Conservation (phyloP, 768 basidiomycete genomes). For the Tylopilus intermedius region DNA sequence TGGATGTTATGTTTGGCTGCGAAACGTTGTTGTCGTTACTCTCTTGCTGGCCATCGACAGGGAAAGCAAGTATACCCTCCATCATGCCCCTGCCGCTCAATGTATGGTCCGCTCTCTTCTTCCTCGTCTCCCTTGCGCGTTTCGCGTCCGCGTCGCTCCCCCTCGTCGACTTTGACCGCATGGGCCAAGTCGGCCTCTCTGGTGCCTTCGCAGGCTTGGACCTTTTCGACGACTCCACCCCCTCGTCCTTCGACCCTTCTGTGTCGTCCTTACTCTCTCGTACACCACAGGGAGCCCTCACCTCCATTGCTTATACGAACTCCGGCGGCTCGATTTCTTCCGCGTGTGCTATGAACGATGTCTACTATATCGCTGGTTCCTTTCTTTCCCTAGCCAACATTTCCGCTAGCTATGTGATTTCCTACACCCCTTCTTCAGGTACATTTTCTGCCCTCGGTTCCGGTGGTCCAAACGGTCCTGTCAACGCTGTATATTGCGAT, state of each 20-base stretch:
- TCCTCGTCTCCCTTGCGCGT: constrained; percentile 14
- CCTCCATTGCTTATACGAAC: constrained; percentile 72
- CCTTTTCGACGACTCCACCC: constrained; percentile 56
- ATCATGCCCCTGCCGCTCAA: constrained; percentile 10
- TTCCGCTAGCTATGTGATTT: constrained; percentile 66
- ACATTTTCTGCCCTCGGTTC: constrained; percentile 60
- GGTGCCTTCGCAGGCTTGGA: constrained; percentile 88
- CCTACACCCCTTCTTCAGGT: constrained; percentile 59
- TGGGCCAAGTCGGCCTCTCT: constrained; percentile 87
- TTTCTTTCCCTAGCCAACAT: constrained; percentile 69
- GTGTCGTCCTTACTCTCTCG: constrained; percentile 69
- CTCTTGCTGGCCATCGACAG: not conserved
- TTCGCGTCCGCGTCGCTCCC: constrained; percentile 41
- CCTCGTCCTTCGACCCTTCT: constrained; percentile 61
- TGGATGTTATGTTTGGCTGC: constrained; percentile 1
- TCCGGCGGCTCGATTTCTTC: constrained; percentile 71
- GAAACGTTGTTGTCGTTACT: not conserved
- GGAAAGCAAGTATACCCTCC: constrained; percentile 11
- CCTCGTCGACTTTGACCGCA: constrained; percentile 66
- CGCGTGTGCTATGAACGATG: constrained; percentile 63
- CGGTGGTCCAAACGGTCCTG: constrained; percentile 66
- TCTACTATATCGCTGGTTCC: constrained; percentile 76
- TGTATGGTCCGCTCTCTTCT: constrained; percentile 21
- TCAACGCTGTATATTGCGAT: constrained; percentile 80
- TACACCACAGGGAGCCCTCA: constrained; percentile 58